Evolutionary conservation across 2,329 filamentous ascomycete genomes (phyloP).

Genomic region (Dendryphion nanum): DNA sequence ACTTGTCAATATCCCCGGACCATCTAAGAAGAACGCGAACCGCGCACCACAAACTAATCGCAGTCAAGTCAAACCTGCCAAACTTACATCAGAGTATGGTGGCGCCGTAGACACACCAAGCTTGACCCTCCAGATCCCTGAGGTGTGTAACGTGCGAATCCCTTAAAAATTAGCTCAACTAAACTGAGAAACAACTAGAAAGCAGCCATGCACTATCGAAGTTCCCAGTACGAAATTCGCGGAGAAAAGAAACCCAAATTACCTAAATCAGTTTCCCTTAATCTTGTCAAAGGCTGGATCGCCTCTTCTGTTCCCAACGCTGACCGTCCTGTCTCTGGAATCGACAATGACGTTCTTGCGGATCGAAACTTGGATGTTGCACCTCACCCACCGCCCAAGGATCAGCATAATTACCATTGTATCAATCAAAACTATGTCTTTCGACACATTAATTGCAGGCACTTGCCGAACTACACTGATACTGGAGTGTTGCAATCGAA

Average conservation of each 20-base stretch:
- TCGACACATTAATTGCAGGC: background rate
- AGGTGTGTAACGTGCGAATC: no score
- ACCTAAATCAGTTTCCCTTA: background rate
- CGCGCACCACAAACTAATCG: background rate
- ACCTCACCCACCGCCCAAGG: constrained; percentile 2
- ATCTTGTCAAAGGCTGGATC: background rate
- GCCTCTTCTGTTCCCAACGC: background rate
- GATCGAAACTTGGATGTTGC: constrained; percentile 1
- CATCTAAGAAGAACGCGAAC: background rate
- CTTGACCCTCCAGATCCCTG: no score
- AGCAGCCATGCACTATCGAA: no score
- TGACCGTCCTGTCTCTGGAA: background rate
- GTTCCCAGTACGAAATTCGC: background rate
- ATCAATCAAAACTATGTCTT: background rate
- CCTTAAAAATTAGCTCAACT: no score
- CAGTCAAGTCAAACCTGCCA: background rate
- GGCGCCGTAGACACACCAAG: background rate
- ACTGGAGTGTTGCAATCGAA: background rate
- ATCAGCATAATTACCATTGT: background rate
- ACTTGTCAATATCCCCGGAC: constrained; percentile 5
- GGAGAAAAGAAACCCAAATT: background rate
- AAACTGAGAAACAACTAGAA: no score
- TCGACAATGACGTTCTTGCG: constrained; percentile 1
- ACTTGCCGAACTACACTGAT: background rate
- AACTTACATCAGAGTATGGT: background rate